Base-by-base conservation (phyloP, 345 rosid genomes). In the Dimocarpus longan region DNA sequence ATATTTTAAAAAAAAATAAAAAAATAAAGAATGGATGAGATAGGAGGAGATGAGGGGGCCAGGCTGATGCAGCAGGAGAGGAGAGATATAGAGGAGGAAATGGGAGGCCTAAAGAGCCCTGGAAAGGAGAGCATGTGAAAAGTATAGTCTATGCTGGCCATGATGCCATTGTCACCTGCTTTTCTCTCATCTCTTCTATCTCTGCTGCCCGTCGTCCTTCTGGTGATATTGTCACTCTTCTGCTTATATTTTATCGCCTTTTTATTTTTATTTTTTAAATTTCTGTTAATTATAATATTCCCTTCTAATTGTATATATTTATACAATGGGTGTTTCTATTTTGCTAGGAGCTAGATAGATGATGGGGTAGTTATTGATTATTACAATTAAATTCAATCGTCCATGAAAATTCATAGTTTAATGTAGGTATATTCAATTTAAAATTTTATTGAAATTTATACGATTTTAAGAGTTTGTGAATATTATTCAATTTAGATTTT, bases 181-280 rank as follows among this genome's bases (percentile, higher is more conserved):
- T 88, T 66, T 82, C 89, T 13, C 87, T 86, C 78, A 84, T 86
- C 75, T 84, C 91, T 69, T 80, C 88, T 60, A 76, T 86, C 66
- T 84, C 89, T 24, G 89, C 88, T 50, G 62, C 75, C 65, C 78
- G 68, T 2, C 80, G 66, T 28, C 78, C 91, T 50, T 81, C 87
- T 26, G 88, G 87, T 87, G 73, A 67, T 8, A 5, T 60, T 19
- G 21, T 8, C 40, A 68, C 13, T 0, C 5, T 3, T 4, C 15
- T 16, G 8, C 18, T 28, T 8, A 4, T 28, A 48, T 15, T 21
- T 68, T n/a, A n/a, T 42, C 10, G 1, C 37, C 2, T 32, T 32
- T 32, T 32, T 32, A 32, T 32, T 32, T 32, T 32, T 32, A 32
- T 32, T 32, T 32, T 32, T 32, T 26, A 26, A 32, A 32, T 32